phyloP scores from a whole-genome alignment of 805 yeast species.

The Yamadazyma philogaea region DNA sequence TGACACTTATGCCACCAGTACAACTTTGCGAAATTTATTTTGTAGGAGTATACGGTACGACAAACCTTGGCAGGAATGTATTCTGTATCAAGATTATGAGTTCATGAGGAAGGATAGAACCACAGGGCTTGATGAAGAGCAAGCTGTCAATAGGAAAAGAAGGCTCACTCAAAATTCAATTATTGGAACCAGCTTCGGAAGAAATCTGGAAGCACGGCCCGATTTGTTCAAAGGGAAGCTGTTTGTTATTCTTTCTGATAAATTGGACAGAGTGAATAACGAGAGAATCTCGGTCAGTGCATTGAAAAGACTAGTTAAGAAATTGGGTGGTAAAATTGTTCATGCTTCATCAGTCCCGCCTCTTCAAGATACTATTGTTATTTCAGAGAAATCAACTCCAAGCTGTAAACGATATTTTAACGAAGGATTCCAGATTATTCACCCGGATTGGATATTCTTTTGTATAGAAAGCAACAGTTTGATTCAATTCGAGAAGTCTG shows the following conservation, averaged over 20 bases:
- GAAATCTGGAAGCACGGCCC: conserved; percentile 6
- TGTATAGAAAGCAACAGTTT: conserved; percentile 45
- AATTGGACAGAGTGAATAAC: conserved; percentile 19
- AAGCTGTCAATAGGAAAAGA: conserved; percentile 27
- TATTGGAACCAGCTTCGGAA: conserved; percentile 2
- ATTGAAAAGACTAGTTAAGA: conserved; percentile 35
- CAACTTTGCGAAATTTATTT: conserved; percentile 75
- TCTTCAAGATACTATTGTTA: conserved; percentile 16
- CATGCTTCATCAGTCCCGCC: conserved; percentile 8
- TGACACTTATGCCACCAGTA: conserved; percentile 55
- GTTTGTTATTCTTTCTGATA: conserved; percentile 57
- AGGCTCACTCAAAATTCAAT: conserved; percentile 16
- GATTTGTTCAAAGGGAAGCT: conserved; percentile 42
- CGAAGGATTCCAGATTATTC: conserved; percentile 57
- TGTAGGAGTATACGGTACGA: conserved; percentile 67
- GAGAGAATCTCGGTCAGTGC: conserved; percentile 30
- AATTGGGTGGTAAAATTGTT: conserved; percentile 50
- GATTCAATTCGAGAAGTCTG: conserved; percentile 54
- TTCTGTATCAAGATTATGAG: conserved; percentile 54
- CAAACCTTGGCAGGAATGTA: conserved; percentile 54
- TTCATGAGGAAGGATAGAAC: conserved; percentile 31
- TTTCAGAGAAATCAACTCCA: conserved; percentile 29
- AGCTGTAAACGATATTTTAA: conserved; percentile 21
- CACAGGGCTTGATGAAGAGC: conserved; percentile 23
- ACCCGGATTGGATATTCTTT: conserved; percentile 71